Conservation (phyloP, 306 rosid species). For the Sicyos edulis region DNA sequence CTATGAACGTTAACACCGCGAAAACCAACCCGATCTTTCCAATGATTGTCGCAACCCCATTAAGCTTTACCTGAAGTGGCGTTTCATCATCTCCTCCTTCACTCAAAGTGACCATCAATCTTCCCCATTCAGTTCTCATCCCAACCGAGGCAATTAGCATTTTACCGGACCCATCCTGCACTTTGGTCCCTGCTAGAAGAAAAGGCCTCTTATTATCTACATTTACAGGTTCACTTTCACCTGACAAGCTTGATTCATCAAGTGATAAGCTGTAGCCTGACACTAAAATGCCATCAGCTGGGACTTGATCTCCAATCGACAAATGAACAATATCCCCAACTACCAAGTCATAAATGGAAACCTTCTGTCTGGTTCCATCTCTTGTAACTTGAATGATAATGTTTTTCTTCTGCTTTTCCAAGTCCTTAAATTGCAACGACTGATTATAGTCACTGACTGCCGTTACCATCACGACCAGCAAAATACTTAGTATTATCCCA, state of each 20-base stretch:
- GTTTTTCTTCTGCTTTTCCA: constrained; percentile 82
- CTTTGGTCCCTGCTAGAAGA: constrained; percentile 69
- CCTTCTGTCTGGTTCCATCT: constrained; percentile 56
- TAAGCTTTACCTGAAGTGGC: constrained; percentile 86
- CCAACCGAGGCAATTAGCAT: constrained; percentile 83
- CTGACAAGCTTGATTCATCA: constrained; percentile 83
- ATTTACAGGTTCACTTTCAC: constrained; percentile 73
- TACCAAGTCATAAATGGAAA: constrained; percentile 67
- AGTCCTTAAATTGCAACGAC: constrained; percentile 71
- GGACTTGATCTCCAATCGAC: constrained; percentile 72
- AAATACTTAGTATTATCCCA: constrained; percentile 65
- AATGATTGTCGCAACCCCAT: constrained; percentile 86
- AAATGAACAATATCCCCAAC: constrained; percentile 82
- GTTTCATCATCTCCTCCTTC: constrained; percentile 92
- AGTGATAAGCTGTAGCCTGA: constrained; percentile 61
- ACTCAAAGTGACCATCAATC: constrained; percentile 68
- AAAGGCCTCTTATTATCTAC: constrained; percentile 41
- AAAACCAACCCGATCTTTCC: constrained; percentile 82
- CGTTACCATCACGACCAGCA: constrained; percentile 70
- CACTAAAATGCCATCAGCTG: constrained; percentile 71
- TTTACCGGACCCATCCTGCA: constrained; percentile 81
- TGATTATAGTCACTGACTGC: constrained; percentile 77
- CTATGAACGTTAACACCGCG: constrained; percentile 62
- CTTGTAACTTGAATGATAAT: constrained; percentile 69
- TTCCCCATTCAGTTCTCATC: constrained; percentile 96